phyloP scores from a whole-genome alignment of 192 early-diverging fungal species.

The Thamnidium elegans region DNA sequence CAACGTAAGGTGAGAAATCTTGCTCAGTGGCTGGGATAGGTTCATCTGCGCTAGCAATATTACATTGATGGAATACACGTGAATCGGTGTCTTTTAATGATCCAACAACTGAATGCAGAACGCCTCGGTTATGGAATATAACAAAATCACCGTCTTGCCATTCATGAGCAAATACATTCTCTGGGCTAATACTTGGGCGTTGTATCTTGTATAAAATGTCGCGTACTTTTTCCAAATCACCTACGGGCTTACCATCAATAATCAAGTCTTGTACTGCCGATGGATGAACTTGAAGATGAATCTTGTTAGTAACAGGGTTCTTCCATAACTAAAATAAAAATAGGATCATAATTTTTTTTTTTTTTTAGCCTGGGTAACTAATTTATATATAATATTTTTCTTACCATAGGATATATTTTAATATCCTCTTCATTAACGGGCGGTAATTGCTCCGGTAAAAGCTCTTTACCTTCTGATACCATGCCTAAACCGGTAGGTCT shows the following conservation, averaged over 20 bases:
- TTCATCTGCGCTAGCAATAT: slow-evolving; percentile 27
- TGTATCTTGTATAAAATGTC: slow-evolving; percentile 33
- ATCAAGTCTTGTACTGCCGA: slow-evolving; percentile 35
- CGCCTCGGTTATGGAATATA: slow-evolving; percentile 37
- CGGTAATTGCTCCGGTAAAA: slow-evolving; percentile 25
- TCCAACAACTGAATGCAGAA: slow-evolving; percentile 35
- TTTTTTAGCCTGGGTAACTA: not conserved
- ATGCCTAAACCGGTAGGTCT: slow-evolving; percentile 33
- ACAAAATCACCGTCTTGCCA: slow-evolving; percentile 38
- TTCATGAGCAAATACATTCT: slow-evolving; percentile 33
- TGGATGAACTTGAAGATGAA: slow-evolving; percentile 36
- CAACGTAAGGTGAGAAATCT: slow-evolving; percentile 32
- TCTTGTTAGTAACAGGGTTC: slow-evolving; percentile 37
- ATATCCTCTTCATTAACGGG: slow-evolving; percentile 25
- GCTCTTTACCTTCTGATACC: slow-evolving; percentile 33
- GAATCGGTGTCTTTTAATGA: slow-evolving; percentile 26
- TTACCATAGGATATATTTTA: slow-evolving; percentile 40
- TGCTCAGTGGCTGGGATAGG: slow-evolving; percentile 31
- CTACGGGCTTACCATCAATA: slow-evolving; percentile 36
- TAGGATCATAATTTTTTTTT: not conserved
- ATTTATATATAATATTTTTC: not conserved
- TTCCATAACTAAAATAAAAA: slow-evolving; percentile 30
- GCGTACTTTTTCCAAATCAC: slow-evolving; percentile 32
- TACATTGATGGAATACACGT: slow-evolving; percentile 36
- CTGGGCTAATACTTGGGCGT: slow-evolving; percentile 33